phyloP scores from a whole-genome alignment of 2,329 filamentous ascomycete genomes.

The Cryphonectria naterciae region DNA sequence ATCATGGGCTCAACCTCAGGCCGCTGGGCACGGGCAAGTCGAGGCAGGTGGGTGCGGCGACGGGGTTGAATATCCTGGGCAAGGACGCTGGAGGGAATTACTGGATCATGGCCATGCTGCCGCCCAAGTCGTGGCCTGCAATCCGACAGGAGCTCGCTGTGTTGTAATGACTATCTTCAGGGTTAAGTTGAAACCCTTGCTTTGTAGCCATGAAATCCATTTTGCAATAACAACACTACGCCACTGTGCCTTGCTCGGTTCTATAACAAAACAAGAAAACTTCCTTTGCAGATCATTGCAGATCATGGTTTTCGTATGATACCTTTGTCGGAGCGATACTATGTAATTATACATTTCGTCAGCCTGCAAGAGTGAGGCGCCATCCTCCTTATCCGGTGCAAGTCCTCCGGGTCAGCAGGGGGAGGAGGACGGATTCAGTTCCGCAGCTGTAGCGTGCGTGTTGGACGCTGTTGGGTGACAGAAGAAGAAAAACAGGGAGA shows the following conservation, averaged over 20 bases:
- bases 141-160: slow-evolving; percentile 16
- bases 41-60: slow-evolving; percentile 17
- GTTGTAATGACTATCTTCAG: neutral
- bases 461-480: neutral
- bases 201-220: too few species aligned
- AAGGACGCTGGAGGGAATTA: slow-evolving; percentile 24
- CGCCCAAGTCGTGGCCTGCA: slow-evolving; percentile 12
- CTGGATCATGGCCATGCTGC: slow-evolving; percentile 23
- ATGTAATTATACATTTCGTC: too few species aligned
- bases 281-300: too few species aligned
- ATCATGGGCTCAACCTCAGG: slow-evolving; percentile 18
- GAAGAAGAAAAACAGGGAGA: neutral
- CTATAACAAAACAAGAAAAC: too few species aligned
- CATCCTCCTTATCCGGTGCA: neutral
- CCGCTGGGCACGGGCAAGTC: slow-evolving; percentile 16
- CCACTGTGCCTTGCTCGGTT: too few species aligned
- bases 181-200: too few species aligned
- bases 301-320: too few species aligned
- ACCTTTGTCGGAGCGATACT: too few species aligned
- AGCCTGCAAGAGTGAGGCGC: neutral
- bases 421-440: neutral
- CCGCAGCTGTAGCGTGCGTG: too few species aligned
- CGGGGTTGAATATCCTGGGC: slow-evolving; percentile 17
- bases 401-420: neutral
- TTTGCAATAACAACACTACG: too few species aligned